Percentiles rank a stretch among this genome's conserved stretches.
These are phyloP conservation scores for Hypericum perforatum DNA, from an alignment of 345 rosid genomes.

Conservation along the genomic window DNA sequence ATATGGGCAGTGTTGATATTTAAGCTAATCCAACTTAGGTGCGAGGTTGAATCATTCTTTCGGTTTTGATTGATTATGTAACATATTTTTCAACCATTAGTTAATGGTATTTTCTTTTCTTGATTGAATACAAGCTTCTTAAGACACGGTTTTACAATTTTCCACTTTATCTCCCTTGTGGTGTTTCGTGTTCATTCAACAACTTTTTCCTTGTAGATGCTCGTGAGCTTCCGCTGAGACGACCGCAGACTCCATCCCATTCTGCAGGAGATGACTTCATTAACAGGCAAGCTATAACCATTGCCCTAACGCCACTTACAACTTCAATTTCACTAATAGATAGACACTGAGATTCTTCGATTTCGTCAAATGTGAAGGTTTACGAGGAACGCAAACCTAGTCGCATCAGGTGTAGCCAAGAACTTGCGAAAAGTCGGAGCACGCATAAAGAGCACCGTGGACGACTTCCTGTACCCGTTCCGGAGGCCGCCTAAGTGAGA, in stretches of 20 bases:
- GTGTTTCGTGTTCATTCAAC: neutral
- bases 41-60: no score
- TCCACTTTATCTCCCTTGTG: no score
- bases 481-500: constrained; percentile 47
- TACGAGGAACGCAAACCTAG: constrained; percentile 45
- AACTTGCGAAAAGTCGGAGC: constrained; percentile 43
- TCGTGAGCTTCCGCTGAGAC: constrained; percentile 31
- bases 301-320: neutral
- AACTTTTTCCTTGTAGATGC: constrained; percentile 25
- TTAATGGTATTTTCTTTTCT: no score
- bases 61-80: no score
- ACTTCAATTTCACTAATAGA: neutral
- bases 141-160: no score
- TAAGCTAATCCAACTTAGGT: no score
- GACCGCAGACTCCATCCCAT: constrained; percentile 25
- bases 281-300: constrained; percentile 32
- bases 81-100: no score
- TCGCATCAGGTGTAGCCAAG: constrained; percentile 52
- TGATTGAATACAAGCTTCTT: no score
- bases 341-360: neutral
- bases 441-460: constrained; percentile 44
- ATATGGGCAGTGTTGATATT: no score
- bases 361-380: constrained; percentile 30
- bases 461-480: constrained; percentile 40
- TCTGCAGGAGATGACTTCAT: constrained; percentile 43